phyloP scores from a whole-genome alignment of 148 eudicot species.

The Rhododendron vialii region DNA sequence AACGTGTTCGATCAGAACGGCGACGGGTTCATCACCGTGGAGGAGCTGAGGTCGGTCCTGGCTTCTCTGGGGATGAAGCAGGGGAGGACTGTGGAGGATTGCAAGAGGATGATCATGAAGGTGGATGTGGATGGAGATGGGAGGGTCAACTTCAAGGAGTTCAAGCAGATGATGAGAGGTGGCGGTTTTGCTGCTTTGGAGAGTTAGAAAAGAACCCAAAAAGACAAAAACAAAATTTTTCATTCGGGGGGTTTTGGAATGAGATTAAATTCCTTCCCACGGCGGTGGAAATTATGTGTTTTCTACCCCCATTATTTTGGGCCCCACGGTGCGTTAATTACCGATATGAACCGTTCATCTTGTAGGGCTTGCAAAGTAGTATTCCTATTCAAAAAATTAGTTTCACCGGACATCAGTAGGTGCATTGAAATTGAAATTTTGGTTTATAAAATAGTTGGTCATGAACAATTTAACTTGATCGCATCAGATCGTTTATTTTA shows the following conservation, averaged over 20 bases:
- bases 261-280: no score
- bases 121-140: constrained; percentile 89
- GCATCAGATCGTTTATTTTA: no score
- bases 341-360: no score
- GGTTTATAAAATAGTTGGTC: no score
- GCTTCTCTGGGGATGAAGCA: constrained; percentile 50
- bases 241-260: not conserved
- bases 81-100: constrained; percentile 59
- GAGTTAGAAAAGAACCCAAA: not conserved
- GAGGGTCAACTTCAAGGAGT: constrained; percentile 57
- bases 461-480: no score
- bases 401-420: no score
- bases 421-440: no score
- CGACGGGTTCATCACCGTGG: constrained; percentile 70
- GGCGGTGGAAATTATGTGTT: no score
- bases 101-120: constrained; percentile 61
- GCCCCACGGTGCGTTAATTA: no score
- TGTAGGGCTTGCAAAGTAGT: no score
- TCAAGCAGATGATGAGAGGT: constrained; percentile 78
- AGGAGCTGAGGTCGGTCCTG: constrained; percentile 57
- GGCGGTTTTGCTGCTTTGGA: constrained; percentile 46
- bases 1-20: constrained; percentile 69
- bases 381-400: no score
- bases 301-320: no score
- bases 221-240: not conserved